These are phyloP conservation scores for Xylariaceae sp. DNA, from an alignment of 2,329 filamentous ascomycete species.

Conservation along the genomic window DNA sequence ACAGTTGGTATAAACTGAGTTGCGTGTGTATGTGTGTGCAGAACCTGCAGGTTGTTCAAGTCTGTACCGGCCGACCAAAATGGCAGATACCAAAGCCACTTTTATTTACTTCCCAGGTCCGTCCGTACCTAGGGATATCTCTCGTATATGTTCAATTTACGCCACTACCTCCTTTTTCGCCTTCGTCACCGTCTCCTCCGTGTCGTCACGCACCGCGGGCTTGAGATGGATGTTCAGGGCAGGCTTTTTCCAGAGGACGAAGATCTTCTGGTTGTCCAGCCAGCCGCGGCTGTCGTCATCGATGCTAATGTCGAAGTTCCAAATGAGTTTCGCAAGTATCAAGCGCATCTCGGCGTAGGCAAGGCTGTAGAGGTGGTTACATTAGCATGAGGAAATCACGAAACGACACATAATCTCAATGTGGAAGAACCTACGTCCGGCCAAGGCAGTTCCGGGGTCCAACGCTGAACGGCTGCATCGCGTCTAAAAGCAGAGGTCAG, in stretches of 20 bases:
- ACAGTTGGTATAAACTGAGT: too few species aligned
- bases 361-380: slow-evolving; percentile 26
- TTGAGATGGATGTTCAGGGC: slow-evolving; percentile 30
- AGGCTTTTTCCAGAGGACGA: slow-evolving; percentile 31
- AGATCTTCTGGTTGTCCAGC: slow-evolving; percentile 29
- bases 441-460: slow-evolving; percentile 39
- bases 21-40: too few species aligned
- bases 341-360: slow-evolving; percentile 40
- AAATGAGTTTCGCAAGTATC: slow-evolving; percentile 36
- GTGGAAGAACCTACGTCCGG: slow-evolving; percentile 32
- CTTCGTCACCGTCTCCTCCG: too few species aligned
- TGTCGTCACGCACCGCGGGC: slow-evolving; percentile 7
- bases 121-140: too few species aligned
- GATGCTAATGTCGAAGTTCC: slow-evolving; percentile 36
- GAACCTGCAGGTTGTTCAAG: too few species aligned
- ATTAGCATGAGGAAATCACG: neutral
- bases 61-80: too few species aligned
- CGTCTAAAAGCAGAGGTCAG: slow-evolving; percentile 16
- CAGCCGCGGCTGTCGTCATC: slow-evolving; percentile 28
- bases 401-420: neutral
- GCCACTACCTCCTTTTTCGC: too few species aligned
- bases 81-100: too few species aligned
- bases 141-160: too few species aligned
- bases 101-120: too few species aligned
- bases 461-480: slow-evolving; percentile 34